Conservation (phyloP, 2,329 filamentous ascomycete genomes). For the Alternaria burnsii region DNA sequence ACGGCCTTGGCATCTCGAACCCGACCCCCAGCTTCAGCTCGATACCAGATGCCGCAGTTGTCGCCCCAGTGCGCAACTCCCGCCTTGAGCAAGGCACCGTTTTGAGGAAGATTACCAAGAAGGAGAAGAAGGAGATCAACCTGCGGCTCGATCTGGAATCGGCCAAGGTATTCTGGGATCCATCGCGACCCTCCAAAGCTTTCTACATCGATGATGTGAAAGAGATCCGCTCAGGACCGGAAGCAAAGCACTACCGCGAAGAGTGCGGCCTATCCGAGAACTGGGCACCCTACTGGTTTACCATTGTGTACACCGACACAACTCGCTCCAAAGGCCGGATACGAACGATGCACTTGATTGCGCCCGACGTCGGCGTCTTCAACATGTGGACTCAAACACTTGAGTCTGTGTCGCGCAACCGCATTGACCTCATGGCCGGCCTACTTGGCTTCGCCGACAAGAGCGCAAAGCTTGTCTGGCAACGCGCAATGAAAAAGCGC, state of each 20-base stretch:
- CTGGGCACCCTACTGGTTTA: constrained; percentile 81
- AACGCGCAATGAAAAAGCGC: constrained; percentile 78
- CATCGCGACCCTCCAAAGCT: constrained; percentile 77
- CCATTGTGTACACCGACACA: constrained; percentile 83
- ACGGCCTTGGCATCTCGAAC: constrained; percentile 55
- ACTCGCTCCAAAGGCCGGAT: constrained; percentile 76
- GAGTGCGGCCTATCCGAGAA: constrained; percentile 77
- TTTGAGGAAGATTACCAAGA: constrained; percentile 86
- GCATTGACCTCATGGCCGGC: constrained; percentile 89
- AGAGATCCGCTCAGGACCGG: constrained; percentile 82
- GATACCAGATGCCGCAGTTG: constrained; percentile 53
- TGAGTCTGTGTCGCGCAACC: constrained; percentile 82
- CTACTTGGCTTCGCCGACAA: constrained; percentile 79
- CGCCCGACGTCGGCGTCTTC: constrained; percentile 75
- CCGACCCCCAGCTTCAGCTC: constrained; percentile 43
- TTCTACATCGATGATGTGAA: constrained; percentile 96
- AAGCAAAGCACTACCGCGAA: constrained; percentile 88
- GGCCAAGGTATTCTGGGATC: constrained; percentile 89
- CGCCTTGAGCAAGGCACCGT: constrained; percentile 79
- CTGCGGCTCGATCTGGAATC: constrained; percentile 83
- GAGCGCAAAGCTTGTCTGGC: constrained; percentile 85
- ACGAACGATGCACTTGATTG: constrained; percentile 89
- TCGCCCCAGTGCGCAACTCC: constrained; percentile 78
- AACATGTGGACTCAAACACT: constrained; percentile 84
- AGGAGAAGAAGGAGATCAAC: constrained; percentile 74